Evolutionary conservation across 345 rosid genomes (phyloP), one percentile per base, ranked within the genome.

Genomic region (Arabidopsis thaliana): DNA sequence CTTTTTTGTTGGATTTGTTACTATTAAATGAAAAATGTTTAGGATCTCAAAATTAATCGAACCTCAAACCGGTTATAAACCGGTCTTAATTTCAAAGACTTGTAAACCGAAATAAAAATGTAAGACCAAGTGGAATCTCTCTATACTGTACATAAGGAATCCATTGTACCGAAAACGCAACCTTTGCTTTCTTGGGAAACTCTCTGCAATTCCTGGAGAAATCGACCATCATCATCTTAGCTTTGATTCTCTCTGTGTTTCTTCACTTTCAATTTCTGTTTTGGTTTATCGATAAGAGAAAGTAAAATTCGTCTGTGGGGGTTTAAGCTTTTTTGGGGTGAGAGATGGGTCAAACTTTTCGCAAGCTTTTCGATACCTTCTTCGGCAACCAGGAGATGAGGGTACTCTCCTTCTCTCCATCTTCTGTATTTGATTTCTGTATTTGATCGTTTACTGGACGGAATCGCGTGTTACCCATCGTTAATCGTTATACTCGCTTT

Each of bases 371-470:
- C 83, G 97, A 90, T 76, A 49, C 85, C 71, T 90, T 92, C 82
- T 92, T 92, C 75, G 97, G 97, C 80, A 90, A 88, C 81, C 76
- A 86, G 49, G 97, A 92, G 86, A 92, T 92, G 97, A 84, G 94
- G 86, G 97, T 88, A 83, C 67, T 30, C 58, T 66, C n/a, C 48
- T 66, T 79, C 40, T 75, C 62, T 75, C 45, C 20, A 5, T 67
- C 56, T 52, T 12, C 48, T 22, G 7, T 16, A 16, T 56, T 32
- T 25, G 28, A 40, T 12, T 41, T 49, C 57, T 22, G 1, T 1
- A 56, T 24, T 36, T 12, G 58, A 65, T 57, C 16, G 38, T 52
- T 51, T 72, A 2, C 30, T 48, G 16, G 2, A 4, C n/a, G 46
- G 46, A 42, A 12, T 42, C 8, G 41, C 46, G 16, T 42, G 16